These are phyloP conservation scores for Amniculicola lignicola DNA, from an alignment of 495 filamentous ascomycete species.

Conservation along the genomic window DNA sequence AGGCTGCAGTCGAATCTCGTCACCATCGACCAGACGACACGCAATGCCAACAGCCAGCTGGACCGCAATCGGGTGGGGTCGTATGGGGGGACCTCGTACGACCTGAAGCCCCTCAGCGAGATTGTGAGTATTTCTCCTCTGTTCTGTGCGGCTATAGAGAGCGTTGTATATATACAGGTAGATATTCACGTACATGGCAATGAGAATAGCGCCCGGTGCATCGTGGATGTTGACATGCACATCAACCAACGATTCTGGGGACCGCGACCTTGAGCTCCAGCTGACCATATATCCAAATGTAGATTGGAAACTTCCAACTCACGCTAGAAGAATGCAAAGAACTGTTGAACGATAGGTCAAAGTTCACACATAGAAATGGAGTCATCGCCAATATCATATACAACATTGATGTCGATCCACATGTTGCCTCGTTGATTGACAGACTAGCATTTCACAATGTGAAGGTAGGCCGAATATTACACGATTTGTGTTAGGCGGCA, in stretches of 20 bases:
- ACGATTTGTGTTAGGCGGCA: neutral
- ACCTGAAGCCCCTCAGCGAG: too few relatives aligned
- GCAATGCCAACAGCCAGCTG: neutral
- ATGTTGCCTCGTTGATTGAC: constrained; percentile 20
- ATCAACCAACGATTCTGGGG: too few relatives aligned
- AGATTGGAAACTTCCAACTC: constrained; percentile 32
- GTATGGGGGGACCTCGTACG: neutral
- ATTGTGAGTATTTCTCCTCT: too few relatives aligned
- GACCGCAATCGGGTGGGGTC: constrained; percentile 10
- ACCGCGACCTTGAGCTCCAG: constrained; percentile 10
- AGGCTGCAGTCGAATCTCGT: neutral
- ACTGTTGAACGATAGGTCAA: constrained; percentile 29
- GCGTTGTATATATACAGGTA: too few relatives aligned
- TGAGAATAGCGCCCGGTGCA: too few relatives aligned
- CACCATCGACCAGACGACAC: neutral
- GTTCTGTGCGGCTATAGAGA: too few relatives aligned
- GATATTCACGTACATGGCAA: too few relatives aligned
- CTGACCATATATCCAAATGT: constrained; percentile 25
- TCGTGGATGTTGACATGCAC: too few relatives aligned
- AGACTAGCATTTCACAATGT: constrained; percentile 13
- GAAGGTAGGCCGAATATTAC: neutral
- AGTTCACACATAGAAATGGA: neutral
- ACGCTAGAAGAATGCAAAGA: constrained; percentile 32
- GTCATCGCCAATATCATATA: constrained; percentile 28
- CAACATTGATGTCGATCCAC: constrained; percentile 29